These are phyloP conservation scores for Populus hybrid DNA, from an alignment of 441 rosid species.

Conservation along the genomic window DNA sequence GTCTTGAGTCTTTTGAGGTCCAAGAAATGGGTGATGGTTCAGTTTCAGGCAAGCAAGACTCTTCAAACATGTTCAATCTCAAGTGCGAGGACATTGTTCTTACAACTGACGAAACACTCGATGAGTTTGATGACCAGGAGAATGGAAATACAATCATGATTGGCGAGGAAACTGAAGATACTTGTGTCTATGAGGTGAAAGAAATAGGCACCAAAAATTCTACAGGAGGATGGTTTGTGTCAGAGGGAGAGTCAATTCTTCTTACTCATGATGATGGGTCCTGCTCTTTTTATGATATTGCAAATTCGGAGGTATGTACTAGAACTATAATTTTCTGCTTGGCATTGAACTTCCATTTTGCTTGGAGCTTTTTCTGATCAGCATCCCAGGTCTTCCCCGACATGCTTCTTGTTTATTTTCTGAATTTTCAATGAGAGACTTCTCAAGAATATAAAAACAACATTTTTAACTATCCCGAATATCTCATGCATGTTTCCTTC, in stretches of 20 bases:
- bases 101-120: conserved; percentile 70
- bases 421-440: not conserved
- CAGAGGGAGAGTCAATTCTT: conserved; percentile 83
- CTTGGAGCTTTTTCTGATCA: not conserved
- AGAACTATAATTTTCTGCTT: not conserved
- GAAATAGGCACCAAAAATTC: conserved; percentile 64
- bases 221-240: conserved; percentile 97
- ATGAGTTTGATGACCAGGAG: conserved; percentile 78
- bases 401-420: not conserved
- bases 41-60: conserved; percentile 37
- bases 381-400: not conserved
- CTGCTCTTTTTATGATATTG: conserved; percentile 81
- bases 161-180: conserved; percentile 59
- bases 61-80: conserved; percentile 25
- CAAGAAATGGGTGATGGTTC: conserved; percentile 57
- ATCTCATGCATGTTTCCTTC: not conserved
- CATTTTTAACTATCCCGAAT: not conserved
- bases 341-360: not conserved
- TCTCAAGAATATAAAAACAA: not conserved
- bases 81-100: conserved; percentile 46
- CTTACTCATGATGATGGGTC: conserved; percentile 91
- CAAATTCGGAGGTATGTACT: conserved; percentile 71
- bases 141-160: conserved; percentile 38
- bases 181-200: conserved; percentile 44
- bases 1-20: conserved; percentile 38